These are phyloP conservation scores for Acanthamoeba triangularis DNA, from an alignment of 208 protist genomes.

Conservation along the genomic window DNA sequence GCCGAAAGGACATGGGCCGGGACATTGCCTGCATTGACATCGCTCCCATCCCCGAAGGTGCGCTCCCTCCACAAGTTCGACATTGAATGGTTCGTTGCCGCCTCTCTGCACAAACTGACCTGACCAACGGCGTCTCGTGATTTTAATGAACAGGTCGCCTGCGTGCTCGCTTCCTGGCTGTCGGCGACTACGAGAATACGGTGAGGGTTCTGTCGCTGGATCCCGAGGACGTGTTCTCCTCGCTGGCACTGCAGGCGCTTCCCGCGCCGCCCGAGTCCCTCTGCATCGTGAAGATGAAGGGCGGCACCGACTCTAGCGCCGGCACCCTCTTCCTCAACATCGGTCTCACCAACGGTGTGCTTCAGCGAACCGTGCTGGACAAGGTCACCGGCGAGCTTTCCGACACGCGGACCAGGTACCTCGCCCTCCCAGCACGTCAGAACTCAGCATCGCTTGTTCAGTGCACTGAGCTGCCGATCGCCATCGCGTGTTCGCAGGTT, in stretches of 20 bases:
- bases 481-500: conserved; percentile 70
- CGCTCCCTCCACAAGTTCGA: background rate
- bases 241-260: conserved; percentile 52
- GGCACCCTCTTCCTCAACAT: conserved; percentile 90
- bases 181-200: conserved; percentile 84
- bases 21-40: conserved; percentile 91
- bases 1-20: conserved; percentile 86
- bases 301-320: conserved; percentile 1
- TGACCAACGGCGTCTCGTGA: background rate
- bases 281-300: conserved; percentile 80
- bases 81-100: background rate
- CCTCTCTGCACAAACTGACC: background rate
- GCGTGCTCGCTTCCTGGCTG: conserved; percentile 73
- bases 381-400: conserved; percentile 89
- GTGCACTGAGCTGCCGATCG: background rate
- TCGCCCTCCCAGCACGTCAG: background rate
- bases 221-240: conserved; percentile 81
- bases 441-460: background rate
- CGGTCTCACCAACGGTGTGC: conserved; percentile 93
- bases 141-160: background rate
- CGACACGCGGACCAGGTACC: conserved; percentile 89
- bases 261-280: conserved; percentile 78
- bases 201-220: conserved; percentile 93
- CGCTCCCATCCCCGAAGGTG: conserved; percentile 88
- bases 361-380: conserved; percentile 92